Base-by-base conservation (phyloP, 164 flowering plant species). In the Umbilicus rupestris region DNA sequence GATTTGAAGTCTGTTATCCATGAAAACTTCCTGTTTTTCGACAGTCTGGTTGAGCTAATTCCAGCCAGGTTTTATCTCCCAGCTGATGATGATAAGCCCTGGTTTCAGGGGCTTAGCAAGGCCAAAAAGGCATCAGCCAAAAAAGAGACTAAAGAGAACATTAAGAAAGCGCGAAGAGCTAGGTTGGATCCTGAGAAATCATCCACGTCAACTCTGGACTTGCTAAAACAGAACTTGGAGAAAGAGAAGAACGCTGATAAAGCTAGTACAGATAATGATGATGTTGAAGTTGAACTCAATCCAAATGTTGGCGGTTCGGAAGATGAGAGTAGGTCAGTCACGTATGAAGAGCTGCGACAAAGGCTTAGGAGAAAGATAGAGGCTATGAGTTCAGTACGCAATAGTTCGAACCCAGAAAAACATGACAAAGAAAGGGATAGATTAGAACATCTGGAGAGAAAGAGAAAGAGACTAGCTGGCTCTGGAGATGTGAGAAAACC, bases 151-250 rank as follows among this genome's bases (percentile, higher is more conserved):
- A 83, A 67, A 58, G 83, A 87, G 49, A 94, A 94, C 64, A 76
- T 82, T 17, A 94, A 84, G 79, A 86, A 86, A 62, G 84, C 95
- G 28, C 80, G 96, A 42, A 78, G 91, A 65, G 77, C 78, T 39
- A 81, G 93, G 37, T 73, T 91, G n/a, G 98, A 93, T 69, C 98
- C 97, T 0, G 91, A 82, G 37, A 83, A 77, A 57, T 64, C 87
- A 8, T 58, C 80, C 1, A 68, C 63, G 2, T 69, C 95, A 1
- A 88, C 97, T 30, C 82, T 86, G 35, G 87, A 88, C 59, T 73
- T 88, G 70, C 80, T 88, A 17, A 83, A 85, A 63, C 69, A 87
- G 47, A 79, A 67, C 47, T 62, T 85, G 49, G 78, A 79, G 17
- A 77, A 75, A n/a, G 83, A 80, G 42, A 81, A 79, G 24, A 17